Evolutionary conservation across 1,284 basidiomycete species (phyloP), one percentile per base, ranked within the genome.

Genomic region (Singerocomus rubriflavus): DNA sequence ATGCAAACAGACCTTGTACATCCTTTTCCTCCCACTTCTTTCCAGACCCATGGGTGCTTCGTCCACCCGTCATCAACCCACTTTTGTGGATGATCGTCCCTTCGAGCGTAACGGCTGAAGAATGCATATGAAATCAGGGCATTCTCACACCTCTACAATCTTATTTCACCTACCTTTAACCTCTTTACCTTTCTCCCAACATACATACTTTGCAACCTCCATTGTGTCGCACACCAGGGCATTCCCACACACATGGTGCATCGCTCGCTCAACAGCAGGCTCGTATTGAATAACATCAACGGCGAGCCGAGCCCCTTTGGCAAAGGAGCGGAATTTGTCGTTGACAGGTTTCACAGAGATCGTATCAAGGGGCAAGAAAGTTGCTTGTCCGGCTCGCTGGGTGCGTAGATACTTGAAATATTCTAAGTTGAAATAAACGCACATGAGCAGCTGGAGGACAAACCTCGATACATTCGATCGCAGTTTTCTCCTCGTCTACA

Each of bases 21-120:
- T 98, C 93, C 57, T 88, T 88, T 66, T 98, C 95, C 52, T 95
- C 92, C 87, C 93, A 98, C 63, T 91, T 91, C 70, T 91, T 87
- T 44, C 80, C 78, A 33, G 71, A 80, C 34, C 76, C 78, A 57
- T 85, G 83, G 0, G 84, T 81, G 55, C 91, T 92, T 31, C 84
- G 78, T 38, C 97, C 97, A 73, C 97, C 97, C 32, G 97, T 99
- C 65, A 99, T 99, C 41, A 97, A 74, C 60, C 97, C 97, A 58
- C 90, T 94, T 76, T 96, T 97, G 71, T 99, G 97, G 47, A 99
- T 98, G 50, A 99, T 77, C 0, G 95, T 98, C 0, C 97, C 97
- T 43, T 99, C 95, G 36, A 99, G 76, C 0, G 97, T 96, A 10
- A 99, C 96, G 52, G 95, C 95, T 97, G 57, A 44, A 48, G n/a